Evolutionary conservation across 2,329 filamentous ascomycete genomes (phyloP).

Genomic region (Arthroderma uncinatum): DNA sequence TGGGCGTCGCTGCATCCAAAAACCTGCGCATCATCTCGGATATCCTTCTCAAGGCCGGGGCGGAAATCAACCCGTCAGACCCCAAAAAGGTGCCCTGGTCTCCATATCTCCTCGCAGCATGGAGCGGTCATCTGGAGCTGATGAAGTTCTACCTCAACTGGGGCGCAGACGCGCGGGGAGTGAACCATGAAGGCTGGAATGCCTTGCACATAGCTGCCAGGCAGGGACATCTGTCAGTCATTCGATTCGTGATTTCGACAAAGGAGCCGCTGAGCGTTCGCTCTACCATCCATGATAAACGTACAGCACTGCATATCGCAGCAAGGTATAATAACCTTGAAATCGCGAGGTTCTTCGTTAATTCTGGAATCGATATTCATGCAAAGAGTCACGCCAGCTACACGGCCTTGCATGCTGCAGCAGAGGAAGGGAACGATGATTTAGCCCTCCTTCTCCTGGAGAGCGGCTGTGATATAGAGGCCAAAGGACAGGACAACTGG

Average conservation of each 20-base stretch:
- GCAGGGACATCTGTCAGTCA: background rate
- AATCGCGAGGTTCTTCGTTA: background rate
- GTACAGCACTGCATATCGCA: slow-evolving; percentile 4
- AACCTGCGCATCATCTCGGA: background rate
- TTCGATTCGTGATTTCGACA: background rate
- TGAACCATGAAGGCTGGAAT: slow-evolving; percentile 5
- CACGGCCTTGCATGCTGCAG: slow-evolving; percentile 7
- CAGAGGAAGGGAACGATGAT: slow-evolving; percentile 16
- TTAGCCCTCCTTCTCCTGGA: slow-evolving; percentile 17
- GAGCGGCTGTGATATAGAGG: slow-evolving; percentile 15
- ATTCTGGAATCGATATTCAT: background rate
- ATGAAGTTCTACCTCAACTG: slow-evolving; percentile 3
- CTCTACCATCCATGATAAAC: background rate
- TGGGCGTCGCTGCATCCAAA: background rate
- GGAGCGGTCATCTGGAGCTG: background rate
- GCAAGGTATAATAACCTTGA: slow-evolving; percentile 4
- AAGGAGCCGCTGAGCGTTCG: slow-evolving; percentile 4
- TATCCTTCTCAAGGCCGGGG: background rate
- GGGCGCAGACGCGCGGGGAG: background rate
- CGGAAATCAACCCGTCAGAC: slow-evolving; percentile 1
- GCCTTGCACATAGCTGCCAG: background rate
- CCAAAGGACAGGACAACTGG: slow-evolving; percentile 12
- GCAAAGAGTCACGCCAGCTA: background rate
- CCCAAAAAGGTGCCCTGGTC: background rate
- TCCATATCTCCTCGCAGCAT: slow-evolving; percentile 1